phyloP scores from a whole-genome alignment of 495 filamentous ascomycete genomes.

The Schizothecium vesticola region DNA sequence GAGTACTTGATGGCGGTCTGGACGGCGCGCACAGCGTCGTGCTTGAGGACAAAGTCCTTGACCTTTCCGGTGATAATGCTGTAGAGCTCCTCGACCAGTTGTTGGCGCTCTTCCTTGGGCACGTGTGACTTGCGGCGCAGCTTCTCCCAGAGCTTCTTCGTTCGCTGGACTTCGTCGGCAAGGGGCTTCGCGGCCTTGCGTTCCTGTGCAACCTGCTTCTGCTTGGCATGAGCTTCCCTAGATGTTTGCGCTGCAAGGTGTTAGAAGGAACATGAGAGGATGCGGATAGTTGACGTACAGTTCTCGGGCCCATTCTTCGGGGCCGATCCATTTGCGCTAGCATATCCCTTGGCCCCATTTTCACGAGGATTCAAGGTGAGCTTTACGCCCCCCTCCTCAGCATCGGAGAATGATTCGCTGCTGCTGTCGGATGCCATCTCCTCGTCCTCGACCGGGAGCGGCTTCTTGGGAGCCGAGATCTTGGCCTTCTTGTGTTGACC shows the following conservation, averaged over 20 bases:
- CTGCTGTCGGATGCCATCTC: constrained; percentile 30
- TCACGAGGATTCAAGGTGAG: constrained; percentile 15
- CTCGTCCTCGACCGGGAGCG: constrained; percentile 19
- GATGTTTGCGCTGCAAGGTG: constrained; percentile 40
- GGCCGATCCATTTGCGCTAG: not conserved
- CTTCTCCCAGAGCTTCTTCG: constrained; percentile 95
- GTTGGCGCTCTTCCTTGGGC: constrained; percentile 74
- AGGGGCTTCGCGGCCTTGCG: constrained; percentile 90
- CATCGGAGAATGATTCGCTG: constrained; percentile 32
- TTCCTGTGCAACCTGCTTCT: constrained; percentile 80
- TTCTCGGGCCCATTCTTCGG: constrained; percentile 19
- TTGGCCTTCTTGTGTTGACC: constrained; percentile 43
- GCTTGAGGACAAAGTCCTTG: constrained; percentile 96
- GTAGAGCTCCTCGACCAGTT: constrained; percentile 82
- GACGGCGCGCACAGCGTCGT: constrained; percentile 89
- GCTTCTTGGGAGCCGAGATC: constrained; percentile 29
- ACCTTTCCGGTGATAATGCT: constrained; percentile 83
- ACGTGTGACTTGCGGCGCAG: constrained; percentile 89
- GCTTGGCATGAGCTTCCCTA: constrained; percentile 83
- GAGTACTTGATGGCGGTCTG: constrained; percentile 97
- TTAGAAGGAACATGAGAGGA: constrained; percentile 4
- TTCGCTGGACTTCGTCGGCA: constrained; percentile 78
- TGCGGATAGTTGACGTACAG: constrained; percentile 19
- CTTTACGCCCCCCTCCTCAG: constrained; percentile 29
- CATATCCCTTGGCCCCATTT: not conserved